These are phyloP conservation scores for Botrytis hyacinthi DNA, from an alignment of 2,329 filamentous ascomycete genomes.

Conservation along the genomic window DNA sequence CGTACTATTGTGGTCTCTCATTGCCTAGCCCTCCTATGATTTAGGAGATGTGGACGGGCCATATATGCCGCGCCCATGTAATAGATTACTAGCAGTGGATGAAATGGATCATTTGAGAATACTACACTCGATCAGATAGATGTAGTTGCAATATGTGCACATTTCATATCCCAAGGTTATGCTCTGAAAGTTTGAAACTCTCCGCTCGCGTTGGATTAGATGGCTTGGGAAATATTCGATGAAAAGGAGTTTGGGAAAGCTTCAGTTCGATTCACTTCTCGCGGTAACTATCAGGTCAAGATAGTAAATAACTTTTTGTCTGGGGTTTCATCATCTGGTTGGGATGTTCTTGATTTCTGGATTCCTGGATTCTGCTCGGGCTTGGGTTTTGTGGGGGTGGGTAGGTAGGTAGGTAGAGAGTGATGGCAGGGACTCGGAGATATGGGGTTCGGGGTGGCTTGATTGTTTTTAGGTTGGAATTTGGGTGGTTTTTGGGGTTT, in stretches of 20 bases:
- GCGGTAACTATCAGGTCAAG: not conserved
- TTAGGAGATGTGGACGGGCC: not conserved
- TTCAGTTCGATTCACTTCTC: too few relatives aligned
- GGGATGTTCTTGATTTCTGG: not conserved
- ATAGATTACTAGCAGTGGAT: not conserved
- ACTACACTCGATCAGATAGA: not conserved
- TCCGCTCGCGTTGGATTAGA: not conserved
- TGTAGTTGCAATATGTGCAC: not conserved
- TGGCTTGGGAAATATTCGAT: not conserved
- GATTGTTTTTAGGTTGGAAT: too few relatives aligned
- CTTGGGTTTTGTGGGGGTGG: too few relatives aligned
- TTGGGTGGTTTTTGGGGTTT: too few relatives aligned
- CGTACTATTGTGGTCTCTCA: not conserved
- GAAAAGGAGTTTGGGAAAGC: too few relatives aligned
- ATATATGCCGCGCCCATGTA: not conserved
- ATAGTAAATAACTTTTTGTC: accelerated
- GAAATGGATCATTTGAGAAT: not conserved
- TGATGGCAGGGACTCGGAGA: too few relatives aligned
- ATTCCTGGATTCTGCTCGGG: too few relatives aligned
- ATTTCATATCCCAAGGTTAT: not conserved
- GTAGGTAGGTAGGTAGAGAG: too few relatives aligned
- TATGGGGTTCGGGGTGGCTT: too few relatives aligned
- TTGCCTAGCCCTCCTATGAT: not conserved
- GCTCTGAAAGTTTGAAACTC: not conserved
- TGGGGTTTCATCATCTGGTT: accelerated